Evolutionary conservation across 805 yeast genomes (phyloP), one percentile per base, ranked within the genome.

Genomic region (Tetrapisispora namnaoensis): DNA sequence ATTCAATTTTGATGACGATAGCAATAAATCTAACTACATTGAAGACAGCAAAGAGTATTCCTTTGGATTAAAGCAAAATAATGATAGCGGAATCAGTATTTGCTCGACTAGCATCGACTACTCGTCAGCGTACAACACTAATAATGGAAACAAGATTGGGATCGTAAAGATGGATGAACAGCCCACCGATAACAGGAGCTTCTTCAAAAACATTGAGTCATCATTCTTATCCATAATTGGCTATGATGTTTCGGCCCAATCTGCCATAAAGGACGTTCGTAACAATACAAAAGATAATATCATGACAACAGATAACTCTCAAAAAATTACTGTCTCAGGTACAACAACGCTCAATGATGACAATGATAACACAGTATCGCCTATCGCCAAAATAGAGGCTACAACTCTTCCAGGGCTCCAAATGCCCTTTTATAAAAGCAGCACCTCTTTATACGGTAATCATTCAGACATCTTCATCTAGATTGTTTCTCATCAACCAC

Each of bases 31-130:
- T 5, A 35, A 42, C 18, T 18, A 28, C 10, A 10, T 42, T 4
- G 46, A 37, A 8, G 36, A 34, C 9, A 45, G 48, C 18, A 32
- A 34, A 22, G 48, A 45, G 2, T 39, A 22, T 14, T 38, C 43
- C 21, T 45, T 45, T 34, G 43, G 48, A 2, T 34, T 38, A 2
- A 38, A 34, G 10, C 39, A 22, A 11, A 21, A 16, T n/a, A 34
- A 45, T 24, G 44, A 39, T 11, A 45, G 44, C 35, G 48, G 44
- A 6, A 32, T 22, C 4, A 45, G 48, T 34, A 34, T 45, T 6
- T 45, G 48, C 34, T 45, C 48, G 2, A 45, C 48, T 6, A 21
- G 27, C 21, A 32, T 34, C 39, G 39, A 35, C 28, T 8, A 16
- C 18, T 16, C 38, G 5, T 17, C 38, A n/a, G n/a, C 13, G 13